Base-by-base conservation (phyloP, 208 protist genomes). In the Crithidia expoeki region DNA sequence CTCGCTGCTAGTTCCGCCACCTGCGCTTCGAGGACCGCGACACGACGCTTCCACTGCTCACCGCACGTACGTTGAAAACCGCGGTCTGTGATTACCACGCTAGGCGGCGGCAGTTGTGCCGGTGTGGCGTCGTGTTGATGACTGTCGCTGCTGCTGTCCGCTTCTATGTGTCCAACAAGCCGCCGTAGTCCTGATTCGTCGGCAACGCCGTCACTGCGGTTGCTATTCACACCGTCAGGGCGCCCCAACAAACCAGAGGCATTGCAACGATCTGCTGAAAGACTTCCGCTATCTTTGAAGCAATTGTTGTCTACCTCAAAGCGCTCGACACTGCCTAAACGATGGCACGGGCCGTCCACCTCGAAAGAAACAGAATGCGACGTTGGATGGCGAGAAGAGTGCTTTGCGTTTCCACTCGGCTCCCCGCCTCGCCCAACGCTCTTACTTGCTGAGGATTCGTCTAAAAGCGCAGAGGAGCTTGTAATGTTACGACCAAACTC, bases 11-110 rank as follows among this genome's bases (percentile, higher is more conserved):
- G 17, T 36, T 72, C 76, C 6, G 25, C 28, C 21, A 76, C 25
- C 46, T 74, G 61, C 4, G 46, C 62, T 47, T 88, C 83, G n/a
- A 85, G 52, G 0, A 32, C 49, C 0, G 69, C 66, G 6, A 79
- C 21, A 9, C 75, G 66, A 19, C 53, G 56, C 30, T 74, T 42
- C 25, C 83, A 61, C 14, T 68, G 55, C 64, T 77, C 60, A 60
- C 83, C 83, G 2, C 68, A 50, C 42, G 55, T 68, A 28, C 38
- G 55, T 19, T 72, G 74, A 12, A 34, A 32, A 14, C 17, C 40
- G 9, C 16, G n/a, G 19, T 62, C 70, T 0, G 40, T 50, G 19
- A 34, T n/a, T 12, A 36, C 4, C 5, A 42, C 34, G 3, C 40
- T 69, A 0, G 61, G 30, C 17, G 55, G 60, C 10, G 68, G 66